phyloP scores from a whole-genome alignment of 1,284 basidiomycete genomes.

The Takashimella koratensis region DNA sequence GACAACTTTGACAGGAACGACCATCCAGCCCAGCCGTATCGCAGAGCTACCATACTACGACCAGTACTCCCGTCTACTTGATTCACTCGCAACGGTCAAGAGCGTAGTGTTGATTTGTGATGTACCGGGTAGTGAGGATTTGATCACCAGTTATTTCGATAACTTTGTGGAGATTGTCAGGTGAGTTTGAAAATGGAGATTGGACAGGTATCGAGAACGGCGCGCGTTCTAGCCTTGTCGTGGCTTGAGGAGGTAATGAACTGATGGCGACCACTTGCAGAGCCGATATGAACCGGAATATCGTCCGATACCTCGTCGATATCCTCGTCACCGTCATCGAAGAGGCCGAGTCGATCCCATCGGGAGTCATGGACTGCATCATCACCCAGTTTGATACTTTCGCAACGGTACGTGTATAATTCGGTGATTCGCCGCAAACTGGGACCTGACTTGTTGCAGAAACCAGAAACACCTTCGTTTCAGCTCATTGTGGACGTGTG shows the following conservation, averaged over 20 bases:
- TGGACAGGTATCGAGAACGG: constrained; percentile 80
- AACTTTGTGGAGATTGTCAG: constrained; percentile 76
- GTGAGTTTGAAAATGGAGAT: constrained; percentile 51
- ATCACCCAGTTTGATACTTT: constrained; percentile 82
- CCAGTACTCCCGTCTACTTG: constrained; percentile 88
- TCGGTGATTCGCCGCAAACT: no score
- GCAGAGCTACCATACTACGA: constrained; percentile 63
- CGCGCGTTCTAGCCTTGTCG: constrained; percentile 62
- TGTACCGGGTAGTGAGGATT: constrained; percentile 77
- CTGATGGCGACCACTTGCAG: constrained; percentile 42
- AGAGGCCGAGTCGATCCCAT: constrained; percentile 70
- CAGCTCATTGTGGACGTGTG: constrained; percentile 86
- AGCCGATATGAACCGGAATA: constrained; percentile 75
- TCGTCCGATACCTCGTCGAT: constrained; percentile 81
- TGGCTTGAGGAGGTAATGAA: not conserved
- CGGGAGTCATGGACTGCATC: constrained; percentile 73
- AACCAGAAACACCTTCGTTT: constrained; percentile 70
- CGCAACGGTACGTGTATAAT: constrained; percentile 34
- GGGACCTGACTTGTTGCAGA: constrained; percentile 49
- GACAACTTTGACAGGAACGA: constrained; percentile 50
- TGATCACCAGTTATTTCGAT: constrained; percentile 78
- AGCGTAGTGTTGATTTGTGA: constrained; percentile 91
- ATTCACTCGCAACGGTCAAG: constrained; percentile 89
- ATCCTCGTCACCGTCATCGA: constrained; percentile 87
- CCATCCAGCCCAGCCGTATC: constrained; percentile 22